Percentiles rank a stretch among this genome's conserved stretches.
Conservation (phyloP, 805 yeast genomes). For the Sporopachydermia lactativora region DNA sequence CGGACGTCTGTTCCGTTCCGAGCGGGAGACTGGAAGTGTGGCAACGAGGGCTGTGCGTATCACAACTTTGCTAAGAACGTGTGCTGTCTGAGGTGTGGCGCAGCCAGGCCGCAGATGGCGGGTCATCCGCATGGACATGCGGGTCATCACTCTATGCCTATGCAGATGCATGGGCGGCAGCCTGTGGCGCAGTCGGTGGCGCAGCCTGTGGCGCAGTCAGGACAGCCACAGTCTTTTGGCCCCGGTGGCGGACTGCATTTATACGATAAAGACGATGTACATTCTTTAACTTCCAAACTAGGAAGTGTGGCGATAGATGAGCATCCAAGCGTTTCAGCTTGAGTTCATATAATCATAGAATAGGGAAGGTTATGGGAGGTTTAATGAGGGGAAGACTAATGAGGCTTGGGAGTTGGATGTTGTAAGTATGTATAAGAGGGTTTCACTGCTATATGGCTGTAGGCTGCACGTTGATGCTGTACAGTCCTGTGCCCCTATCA, state of each 20-base stretch:
- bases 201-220: constrained; percentile 7
- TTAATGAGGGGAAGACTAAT: no score
- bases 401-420: no score
- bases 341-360: no score
- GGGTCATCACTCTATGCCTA: not conserved
- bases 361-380: no score
- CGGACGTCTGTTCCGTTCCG: constrained; percentile 72
- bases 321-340: not conserved
- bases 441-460: no score
- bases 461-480: constrained; percentile 27
- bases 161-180: constrained; percentile 5
- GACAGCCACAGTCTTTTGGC: not conserved
- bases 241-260: not conserved
- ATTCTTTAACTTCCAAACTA: not conserved
- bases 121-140: constrained; percentile 1
- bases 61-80: constrained; percentile 89
- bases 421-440: no score
- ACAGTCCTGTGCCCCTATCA: constrained; percentile 12
- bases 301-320: not conserved
- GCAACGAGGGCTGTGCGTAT: constrained; percentile 62
- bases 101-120: constrained; percentile 30
- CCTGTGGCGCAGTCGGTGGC: constrained; percentile 19
- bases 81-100: constrained; percentile 79
- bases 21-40: constrained; percentile 95
- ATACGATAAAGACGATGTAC: not conserved